A percentile compares a stretch with the other conserved stretches of the same genome.
Conservation (phyloP, 768 basidiomycete genomes). For the Agaricus sinodeliciosus region DNA sequence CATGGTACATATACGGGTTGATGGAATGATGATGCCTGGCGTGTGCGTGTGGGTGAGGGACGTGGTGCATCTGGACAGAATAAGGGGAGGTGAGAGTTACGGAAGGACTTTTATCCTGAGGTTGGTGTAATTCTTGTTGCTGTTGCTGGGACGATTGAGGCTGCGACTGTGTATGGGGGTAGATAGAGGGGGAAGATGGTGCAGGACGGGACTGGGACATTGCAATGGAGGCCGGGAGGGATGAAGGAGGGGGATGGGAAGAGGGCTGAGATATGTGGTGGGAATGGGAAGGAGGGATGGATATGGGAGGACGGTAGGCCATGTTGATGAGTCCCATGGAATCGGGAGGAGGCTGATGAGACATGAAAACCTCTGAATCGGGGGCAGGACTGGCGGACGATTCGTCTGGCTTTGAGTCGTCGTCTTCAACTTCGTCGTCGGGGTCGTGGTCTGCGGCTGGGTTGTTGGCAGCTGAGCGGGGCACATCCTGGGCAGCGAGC, state of each 20-base stretch:
- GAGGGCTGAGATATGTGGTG: slow-evolving; percentile 13
- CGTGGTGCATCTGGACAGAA: slow-evolving; percentile 67
- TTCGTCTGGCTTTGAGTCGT: slow-evolving; percentile 39
- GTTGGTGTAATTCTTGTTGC: too few species aligned
- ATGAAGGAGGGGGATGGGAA: slow-evolving; percentile 10
- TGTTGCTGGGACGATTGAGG: slow-evolving; percentile 16
- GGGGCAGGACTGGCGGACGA: slow-evolving; percentile 8
- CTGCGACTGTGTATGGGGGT: slow-evolving; percentile 15
- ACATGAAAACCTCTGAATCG: slow-evolving; percentile 18
- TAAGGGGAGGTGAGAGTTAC: slow-evolving; percentile 56
- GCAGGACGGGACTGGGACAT: slow-evolving; percentile 7
- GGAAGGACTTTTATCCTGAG: slow-evolving; percentile 12
- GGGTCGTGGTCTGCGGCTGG: slow-evolving; percentile 27
- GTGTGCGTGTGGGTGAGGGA: slow-evolving; percentile 75
- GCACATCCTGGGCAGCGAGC: slow-evolving; percentile 27
- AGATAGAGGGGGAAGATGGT: neutral
- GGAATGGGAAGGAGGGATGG: slow-evolving; percentile 8
- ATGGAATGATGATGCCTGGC: slow-evolving; percentile 64
- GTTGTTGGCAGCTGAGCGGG: slow-evolving; percentile 24
- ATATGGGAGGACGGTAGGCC: slow-evolving; percentile 14
- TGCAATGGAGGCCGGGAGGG: slow-evolving; percentile 10
- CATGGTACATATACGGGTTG: slow-evolving; percentile 31
- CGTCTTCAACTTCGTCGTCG: slow-evolving; percentile 20
- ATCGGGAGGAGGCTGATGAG: slow-evolving; percentile 14
- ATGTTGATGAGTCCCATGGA: slow-evolving; percentile 21